These are phyloP conservation scores for Capsicum baccatum DNA, from an alignment of 257 asterid genomes.

Conservation along the genomic window DNA sequence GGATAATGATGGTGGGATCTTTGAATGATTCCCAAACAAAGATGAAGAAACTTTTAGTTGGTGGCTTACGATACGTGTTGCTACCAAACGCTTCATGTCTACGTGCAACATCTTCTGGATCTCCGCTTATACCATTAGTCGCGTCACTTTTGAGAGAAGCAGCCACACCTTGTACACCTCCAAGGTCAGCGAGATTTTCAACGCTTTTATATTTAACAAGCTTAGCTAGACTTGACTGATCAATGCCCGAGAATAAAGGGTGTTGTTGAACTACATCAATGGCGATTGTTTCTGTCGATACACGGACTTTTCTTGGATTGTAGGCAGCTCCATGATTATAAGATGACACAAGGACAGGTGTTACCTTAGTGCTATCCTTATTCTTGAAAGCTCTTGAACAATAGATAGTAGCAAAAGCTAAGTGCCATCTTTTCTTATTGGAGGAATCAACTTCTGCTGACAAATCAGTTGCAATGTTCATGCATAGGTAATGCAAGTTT, in stretches of 20 bases:
- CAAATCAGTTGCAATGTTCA: not conserved
- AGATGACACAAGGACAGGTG: too few species aligned
- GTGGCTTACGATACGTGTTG: slow-evolving; percentile 43
- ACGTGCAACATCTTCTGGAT: slow-evolving; percentile 31
- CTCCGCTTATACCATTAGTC: slow-evolving; percentile 38
- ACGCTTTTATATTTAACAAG: slow-evolving; percentile 45
- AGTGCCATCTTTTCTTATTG: too few species aligned
- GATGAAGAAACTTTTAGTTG: slow-evolving; percentile 31
- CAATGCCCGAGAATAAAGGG: slow-evolving; percentile 25
- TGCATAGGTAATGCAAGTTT: slow-evolving; percentile 5
- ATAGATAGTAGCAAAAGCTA: too few species aligned
- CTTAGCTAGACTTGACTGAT: slow-evolving; percentile 38
- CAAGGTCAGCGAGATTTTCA: slow-evolving; percentile 28
- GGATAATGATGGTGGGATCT: slow-evolving; percentile 44
- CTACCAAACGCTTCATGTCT: slow-evolving; percentile 46
- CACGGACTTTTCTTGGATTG: not conserved
- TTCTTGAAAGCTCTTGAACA: too few species aligned
- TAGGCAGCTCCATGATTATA: not conserved
- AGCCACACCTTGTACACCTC: slow-evolving; percentile 47
- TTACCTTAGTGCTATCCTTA: too few species aligned
- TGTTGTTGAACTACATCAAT: slow-evolving; percentile 20
- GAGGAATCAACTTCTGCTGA: not conserved
- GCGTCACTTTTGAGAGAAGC: slow-evolving; percentile 32
- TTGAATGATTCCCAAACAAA: slow-evolving; percentile 45
- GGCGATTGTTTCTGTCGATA: not conserved